Conservation (phyloP, 2,329 filamentous ascomycete genomes). For the Hypoxylon sp. region DNA sequence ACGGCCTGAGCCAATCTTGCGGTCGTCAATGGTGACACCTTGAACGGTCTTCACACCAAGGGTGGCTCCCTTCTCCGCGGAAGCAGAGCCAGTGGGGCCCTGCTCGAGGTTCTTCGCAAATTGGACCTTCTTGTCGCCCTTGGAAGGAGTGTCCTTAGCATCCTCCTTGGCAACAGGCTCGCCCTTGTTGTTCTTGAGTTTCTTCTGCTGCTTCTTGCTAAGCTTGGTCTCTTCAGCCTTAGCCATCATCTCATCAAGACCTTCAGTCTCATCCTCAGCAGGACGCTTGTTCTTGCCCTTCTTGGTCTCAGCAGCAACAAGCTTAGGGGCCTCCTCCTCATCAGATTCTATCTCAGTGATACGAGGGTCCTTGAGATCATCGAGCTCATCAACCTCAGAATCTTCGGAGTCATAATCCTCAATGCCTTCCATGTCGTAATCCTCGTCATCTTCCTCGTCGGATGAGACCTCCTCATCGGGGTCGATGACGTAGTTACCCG, state of each 20-base stretch:
- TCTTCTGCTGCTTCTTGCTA: slow-evolving; percentile 98
- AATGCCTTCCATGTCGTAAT: slow-evolving; percentile 84
- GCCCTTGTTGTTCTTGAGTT: slow-evolving; percentile 98
- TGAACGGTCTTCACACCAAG: slow-evolving; percentile 83
- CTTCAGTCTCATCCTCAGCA: slow-evolving; percentile 78
- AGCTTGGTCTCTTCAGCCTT: slow-evolving; percentile 82
- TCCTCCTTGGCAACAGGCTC: slow-evolving; percentile 79
- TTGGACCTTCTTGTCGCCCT: slow-evolving; percentile 94
- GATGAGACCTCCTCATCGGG: slow-evolving; percentile 75
- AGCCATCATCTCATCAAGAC: slow-evolving; percentile 87
- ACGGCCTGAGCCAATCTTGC: slow-evolving; percentile 88
- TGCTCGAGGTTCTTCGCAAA: slow-evolving; percentile 99
- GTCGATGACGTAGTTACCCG: slow-evolving; percentile 93
- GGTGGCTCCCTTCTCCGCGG: slow-evolving; percentile 67
- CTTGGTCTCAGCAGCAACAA: slow-evolving; percentile 66
- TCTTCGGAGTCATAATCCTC: slow-evolving; percentile 75
- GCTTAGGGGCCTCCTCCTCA: slow-evolving; percentile 78
- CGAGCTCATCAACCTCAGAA: slow-evolving; percentile 81
- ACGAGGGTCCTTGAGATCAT: slow-evolving; percentile 83
- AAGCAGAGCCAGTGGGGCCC: slow-evolving; percentile 83
- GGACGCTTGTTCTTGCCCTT: slow-evolving; percentile 95
- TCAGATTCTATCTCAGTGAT: slow-evolving; percentile 87
- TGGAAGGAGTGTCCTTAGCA: slow-evolving; percentile 64
- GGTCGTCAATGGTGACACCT: slow-evolving; percentile 95
- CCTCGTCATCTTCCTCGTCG: slow-evolving; percentile 75